A percentile compares a stretch with the other conserved stretches of the same genome.
These are phyloP conservation scores for Secale cereale DNA, from an alignment of 176 grass and related monocot genomes.

Conservation along the genomic window DNA sequence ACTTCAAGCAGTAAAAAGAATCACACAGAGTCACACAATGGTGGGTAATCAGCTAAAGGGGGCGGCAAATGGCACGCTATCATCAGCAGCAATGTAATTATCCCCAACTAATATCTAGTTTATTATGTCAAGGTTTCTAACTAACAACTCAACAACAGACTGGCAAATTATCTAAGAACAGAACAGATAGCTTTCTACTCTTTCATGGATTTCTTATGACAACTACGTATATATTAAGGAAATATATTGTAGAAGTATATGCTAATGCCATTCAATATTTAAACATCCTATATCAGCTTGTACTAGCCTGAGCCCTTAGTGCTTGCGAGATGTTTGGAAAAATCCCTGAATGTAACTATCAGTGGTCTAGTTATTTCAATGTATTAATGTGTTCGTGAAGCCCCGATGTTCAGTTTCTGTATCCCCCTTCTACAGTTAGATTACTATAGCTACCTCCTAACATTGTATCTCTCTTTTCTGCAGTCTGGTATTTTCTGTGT, in stretches of 20 bases:
- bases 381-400: not conserved
- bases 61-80: too few relatives aligned
- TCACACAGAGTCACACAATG: not conserved
- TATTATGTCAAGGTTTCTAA: constrained; percentile 22
- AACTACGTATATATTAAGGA: not conserved
- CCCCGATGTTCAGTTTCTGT: not conserved
- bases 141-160: not conserved
- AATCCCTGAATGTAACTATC: not conserved
- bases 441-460: not conserved
- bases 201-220: not conserved
- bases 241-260: constrained; percentile 12
- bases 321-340: not conserved
- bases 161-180: not conserved
- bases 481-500: constrained; percentile 63
- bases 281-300: not conserved
- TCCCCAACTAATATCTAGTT: constrained; percentile 21
- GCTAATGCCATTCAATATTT: not conserved
- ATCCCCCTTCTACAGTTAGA: not conserved
- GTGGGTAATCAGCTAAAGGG: too few relatives aligned
- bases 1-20: not conserved
- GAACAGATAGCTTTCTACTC: not conserved
- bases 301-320: not conserved
- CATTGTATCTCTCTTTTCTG: not conserved
- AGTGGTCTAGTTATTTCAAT: not conserved
- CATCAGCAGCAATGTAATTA: not conserved